Evolutionary conservation across 83 land plant species (phyloP), one percentile per base, ranked within the genome.

Genomic region (Picea engelmannii): DNA sequence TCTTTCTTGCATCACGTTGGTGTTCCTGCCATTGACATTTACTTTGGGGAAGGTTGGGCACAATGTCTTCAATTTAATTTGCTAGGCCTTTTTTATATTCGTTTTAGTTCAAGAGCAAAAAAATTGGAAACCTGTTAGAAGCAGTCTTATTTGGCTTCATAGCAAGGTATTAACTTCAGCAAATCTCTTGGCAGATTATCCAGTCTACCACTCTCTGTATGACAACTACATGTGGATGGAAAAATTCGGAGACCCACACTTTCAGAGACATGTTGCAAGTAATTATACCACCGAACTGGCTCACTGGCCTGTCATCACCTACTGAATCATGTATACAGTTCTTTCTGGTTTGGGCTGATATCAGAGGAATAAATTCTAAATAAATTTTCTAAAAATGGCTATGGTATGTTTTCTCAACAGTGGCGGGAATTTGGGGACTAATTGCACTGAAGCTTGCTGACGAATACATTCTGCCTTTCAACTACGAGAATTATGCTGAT

Each of bases 191-290:
- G 35, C 73, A 94, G 98, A 84, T 49, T 95, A 91, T 85, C 95
- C 98, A 47, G 95, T 95, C 11, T 95, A 95, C 80, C 98, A 95
- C 66, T 89, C 96, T 59, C 40, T 92, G 83, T 95, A 92, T 85
- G 98, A 95, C 82, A 92, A 90, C 79, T 95, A 82, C 68, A 27
- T 84, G 15, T 95, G 98, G 98, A 92, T 95, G 94, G 64, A 81
- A 68, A 89, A 84, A 62, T 93, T 88, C 87, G 96, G 98, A 17
- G 98, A 95, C 73, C 98, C 98, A 4, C 18, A 85, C 76, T 95
- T 95, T 78, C 91, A 83, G 0, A 90, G 98, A 64, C 92, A 92
- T 86, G 91, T 87, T 73, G 98, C 98, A 85, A 92, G 98, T 94
- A 77, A 62, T 79, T 18, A 35, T 76, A 66, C 27, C 62, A 44